Percentiles rank a stretch among this genome's conserved stretches.
These are phyloP conservation scores for Hortiboletus rubellus DNA, from an alignment of 1,284 basidiomycete genomes.

Conservation along the genomic window DNA sequence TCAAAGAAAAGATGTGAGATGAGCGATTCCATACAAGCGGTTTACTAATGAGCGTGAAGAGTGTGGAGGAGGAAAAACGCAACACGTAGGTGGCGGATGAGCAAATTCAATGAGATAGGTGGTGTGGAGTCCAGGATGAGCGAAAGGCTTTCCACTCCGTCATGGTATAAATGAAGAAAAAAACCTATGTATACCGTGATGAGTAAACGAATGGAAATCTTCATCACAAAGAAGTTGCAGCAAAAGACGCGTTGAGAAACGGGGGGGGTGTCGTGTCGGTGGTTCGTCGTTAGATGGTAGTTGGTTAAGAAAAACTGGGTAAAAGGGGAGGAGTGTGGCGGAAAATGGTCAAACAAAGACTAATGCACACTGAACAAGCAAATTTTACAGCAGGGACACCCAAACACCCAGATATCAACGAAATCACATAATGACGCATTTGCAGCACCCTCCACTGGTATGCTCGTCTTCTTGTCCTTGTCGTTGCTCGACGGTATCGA, in stretches of 20 bases:
- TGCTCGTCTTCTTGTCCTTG: slow-evolving; percentile 42
- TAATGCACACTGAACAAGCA: slow-evolving; percentile 27
- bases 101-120: slow-evolving; percentile 18
- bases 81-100: slow-evolving; percentile 13
- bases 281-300: slow-evolving; percentile 11
- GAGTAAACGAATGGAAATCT: slow-evolving; percentile 12
- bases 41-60: slow-evolving; percentile 27
- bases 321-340: slow-evolving; percentile 9
- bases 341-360: slow-evolving; percentile 17
- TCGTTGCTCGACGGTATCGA: slow-evolving; percentile 23
- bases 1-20: slow-evolving; percentile 9
- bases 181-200: slow-evolving; percentile 24
- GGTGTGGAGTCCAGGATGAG: slow-evolving; percentile 15
- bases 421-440: slow-evolving; percentile 63
- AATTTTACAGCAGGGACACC: slow-evolving; percentile 19
- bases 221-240: slow-evolving; percentile 13
- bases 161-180: slow-evolving; percentile 23
- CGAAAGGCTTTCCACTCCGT: slow-evolving; percentile 24
- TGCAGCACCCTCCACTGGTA: slow-evolving; percentile 53
- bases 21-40: slow-evolving; percentile 29
- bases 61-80: slow-evolving; percentile 7
- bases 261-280: slow-evolving; percentile 9
- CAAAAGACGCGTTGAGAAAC: slow-evolving; percentile 5
- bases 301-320: slow-evolving; percentile 1
- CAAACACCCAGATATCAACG: slow-evolving; percentile 19